phyloP scores from a whole-genome alignment of 306 rosid species.

The Dryas alaskensis region DNA sequence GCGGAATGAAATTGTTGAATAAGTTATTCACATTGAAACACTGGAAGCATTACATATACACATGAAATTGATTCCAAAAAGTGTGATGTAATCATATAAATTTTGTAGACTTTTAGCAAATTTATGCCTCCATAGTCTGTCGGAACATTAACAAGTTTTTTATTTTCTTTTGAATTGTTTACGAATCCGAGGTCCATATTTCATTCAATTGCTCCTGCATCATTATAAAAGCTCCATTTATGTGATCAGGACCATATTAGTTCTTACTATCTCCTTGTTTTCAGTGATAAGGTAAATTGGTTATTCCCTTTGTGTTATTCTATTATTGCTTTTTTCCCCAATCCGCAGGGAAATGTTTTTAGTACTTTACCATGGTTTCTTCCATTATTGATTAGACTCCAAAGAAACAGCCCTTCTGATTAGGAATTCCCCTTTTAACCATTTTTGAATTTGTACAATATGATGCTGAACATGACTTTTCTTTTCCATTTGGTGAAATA shows the following conservation, averaged over 20 bases:
- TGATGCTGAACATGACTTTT: not conserved
- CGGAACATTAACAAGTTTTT: not conserved
- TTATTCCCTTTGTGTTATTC: not conserved
- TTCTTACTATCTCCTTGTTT: not conserved
- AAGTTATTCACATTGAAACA: not conserved
- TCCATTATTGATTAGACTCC: too few relatives aligned
- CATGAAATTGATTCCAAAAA: not conserved
- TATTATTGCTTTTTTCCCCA: not conserved
- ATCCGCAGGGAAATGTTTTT: not conserved
- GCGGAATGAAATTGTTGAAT: not conserved
- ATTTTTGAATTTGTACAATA: not conserved
- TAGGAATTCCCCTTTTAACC: not conserved
- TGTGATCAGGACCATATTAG: not conserved
- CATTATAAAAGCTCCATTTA: not conserved
- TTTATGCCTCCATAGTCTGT: not conserved
- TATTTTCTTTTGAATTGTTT: not conserved
- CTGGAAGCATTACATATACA: not conserved
- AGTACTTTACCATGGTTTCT: not conserved
- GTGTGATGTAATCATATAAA: not conserved
- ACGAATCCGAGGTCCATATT: not conserved
- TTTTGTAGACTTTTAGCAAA: not conserved
- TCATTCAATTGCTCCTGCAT: not conserved
- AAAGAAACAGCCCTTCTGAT: not conserved
- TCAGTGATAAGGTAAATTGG: not conserved
- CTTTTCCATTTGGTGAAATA: constrained; percentile 5